phyloP scores from a whole-genome alignment of 192 early-diverging fungal genomes.

The Mortierella alpina region DNA sequence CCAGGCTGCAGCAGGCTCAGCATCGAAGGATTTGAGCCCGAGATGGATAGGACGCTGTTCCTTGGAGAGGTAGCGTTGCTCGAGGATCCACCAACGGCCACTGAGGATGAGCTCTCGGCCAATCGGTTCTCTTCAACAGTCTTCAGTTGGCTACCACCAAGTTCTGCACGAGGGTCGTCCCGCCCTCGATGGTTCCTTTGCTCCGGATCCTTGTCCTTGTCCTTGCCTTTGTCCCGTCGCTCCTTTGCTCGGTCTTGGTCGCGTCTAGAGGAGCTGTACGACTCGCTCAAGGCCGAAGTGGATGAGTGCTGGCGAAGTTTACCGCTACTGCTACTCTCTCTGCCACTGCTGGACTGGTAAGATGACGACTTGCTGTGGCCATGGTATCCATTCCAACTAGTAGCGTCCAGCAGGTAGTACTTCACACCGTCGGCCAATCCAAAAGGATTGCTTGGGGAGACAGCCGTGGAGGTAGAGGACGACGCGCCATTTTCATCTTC shows the following conservation, averaged over 20 bases:
- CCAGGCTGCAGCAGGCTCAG: conserved; percentile 12
- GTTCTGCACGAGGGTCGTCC: neutral
- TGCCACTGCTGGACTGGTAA: conserved; percentile 33
- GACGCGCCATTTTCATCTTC: conserved; percentile 14
- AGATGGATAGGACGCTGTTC: neutral
- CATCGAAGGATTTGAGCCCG: conserved; percentile 9
- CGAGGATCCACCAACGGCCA: neutral
- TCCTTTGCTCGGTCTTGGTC: conserved; percentile 23
- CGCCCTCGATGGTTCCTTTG: conserved; percentile 21
- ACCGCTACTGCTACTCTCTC: conserved; percentile 29
- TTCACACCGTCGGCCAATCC: conserved; percentile 62
- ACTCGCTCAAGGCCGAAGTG: conserved; percentile 30
- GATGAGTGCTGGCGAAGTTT: conserved; percentile 47
- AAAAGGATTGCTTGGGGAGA: conserved; percentile 56
- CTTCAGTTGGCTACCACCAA: neutral
- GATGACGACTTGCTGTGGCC: conserved; percentile 42
- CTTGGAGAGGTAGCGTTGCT: neutral
- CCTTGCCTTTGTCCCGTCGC: conserved; percentile 6
- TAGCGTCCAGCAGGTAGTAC: conserved; percentile 63
- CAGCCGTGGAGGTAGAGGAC: conserved; percentile 7
- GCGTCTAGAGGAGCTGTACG: conserved; percentile 32
- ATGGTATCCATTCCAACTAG: conserved; percentile 53
- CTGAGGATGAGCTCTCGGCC: neutral
- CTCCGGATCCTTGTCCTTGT: conserved; percentile 23
- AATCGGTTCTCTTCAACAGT: neutral